Conservation (phyloP, 305 asterid species). For the Fraxinus ornus region DNA sequence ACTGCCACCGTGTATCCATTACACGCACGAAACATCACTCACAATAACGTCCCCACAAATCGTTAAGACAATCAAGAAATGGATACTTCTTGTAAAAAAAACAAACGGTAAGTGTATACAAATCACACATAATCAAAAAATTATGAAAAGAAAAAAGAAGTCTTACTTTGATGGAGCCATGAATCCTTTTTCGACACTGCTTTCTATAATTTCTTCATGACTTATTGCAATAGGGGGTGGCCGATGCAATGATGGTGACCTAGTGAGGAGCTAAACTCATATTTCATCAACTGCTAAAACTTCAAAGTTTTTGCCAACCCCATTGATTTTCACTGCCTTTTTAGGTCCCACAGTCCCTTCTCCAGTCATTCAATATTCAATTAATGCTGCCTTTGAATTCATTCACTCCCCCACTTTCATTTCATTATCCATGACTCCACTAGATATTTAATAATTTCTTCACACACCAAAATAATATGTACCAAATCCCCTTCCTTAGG, state of each 20-base stretch:
- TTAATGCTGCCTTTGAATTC: slow-evolving; percentile 52
- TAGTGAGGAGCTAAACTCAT: slow-evolving; percentile 33
- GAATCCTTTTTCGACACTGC: slow-evolving; percentile 17
- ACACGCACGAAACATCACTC: slow-evolving; percentile 44
- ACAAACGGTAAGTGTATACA: slow-evolving; percentile 35
- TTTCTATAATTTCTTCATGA: not conserved
- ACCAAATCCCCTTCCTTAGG: slow-evolving; percentile 75
- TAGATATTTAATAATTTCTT: slow-evolving; percentile 23
- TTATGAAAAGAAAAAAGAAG: not conserved
- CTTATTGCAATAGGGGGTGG: slow-evolving; percentile 17
- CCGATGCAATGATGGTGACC: slow-evolving; percentile 32
- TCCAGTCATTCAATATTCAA: slow-evolving; percentile 37
- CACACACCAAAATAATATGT: slow-evolving; percentile 48
- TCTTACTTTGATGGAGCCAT: slow-evolving; percentile 21
- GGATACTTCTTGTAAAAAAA: slow-evolving; percentile 58
- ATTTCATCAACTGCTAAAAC: slow-evolving; percentile 31
- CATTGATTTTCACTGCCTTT: slow-evolving; percentile 23
- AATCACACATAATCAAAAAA: slow-evolving; percentile 48
- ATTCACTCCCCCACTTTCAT: slow-evolving; percentile 34
- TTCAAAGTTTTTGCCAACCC: slow-evolving; percentile 32
- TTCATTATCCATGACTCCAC: slow-evolving; percentile 40
- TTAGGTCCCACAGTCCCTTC: slow-evolving; percentile 47
- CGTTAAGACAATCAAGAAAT: slow-evolving; percentile 41
- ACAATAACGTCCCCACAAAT: slow-evolving; percentile 38
- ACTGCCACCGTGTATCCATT: slow-evolving; percentile 39